phyloP scores from a whole-genome alignment of 495 filamentous ascomycete species.

The Daldinia grandis region DNA sequence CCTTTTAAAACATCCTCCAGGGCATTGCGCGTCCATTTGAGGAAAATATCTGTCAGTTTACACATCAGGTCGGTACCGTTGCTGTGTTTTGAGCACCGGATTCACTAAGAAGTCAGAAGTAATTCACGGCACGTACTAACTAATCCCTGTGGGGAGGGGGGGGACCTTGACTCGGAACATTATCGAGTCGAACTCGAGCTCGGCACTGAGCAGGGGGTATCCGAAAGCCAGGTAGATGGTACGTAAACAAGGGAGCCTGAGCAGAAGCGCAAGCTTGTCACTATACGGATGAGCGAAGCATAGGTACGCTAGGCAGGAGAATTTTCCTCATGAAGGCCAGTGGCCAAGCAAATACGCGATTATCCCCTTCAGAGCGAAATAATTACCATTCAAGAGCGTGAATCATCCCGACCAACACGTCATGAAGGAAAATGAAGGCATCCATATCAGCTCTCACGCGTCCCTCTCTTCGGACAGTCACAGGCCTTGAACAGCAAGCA shows the following conservation, averaged over 20 bases:
- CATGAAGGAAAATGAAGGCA: slow-evolving; percentile 26
- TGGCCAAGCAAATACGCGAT: slow-evolving; percentile 17
- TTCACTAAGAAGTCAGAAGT: slow-evolving; percentile 20
- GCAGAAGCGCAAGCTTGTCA: slow-evolving; percentile 27
- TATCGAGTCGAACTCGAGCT: slow-evolving; percentile 25
- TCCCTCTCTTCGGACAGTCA: slow-evolving; percentile 8
- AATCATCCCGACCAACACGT: slow-evolving; percentile 17
- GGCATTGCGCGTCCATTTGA: slow-evolving; percentile 28
- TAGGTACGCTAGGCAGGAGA: slow-evolving; percentile 24
- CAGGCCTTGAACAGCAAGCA: slow-evolving; percentile 15
- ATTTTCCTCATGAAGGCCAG: slow-evolving; percentile 33
- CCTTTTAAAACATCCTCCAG: slow-evolving; percentile 26
- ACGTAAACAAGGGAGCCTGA: slow-evolving; percentile 32
- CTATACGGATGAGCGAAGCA: slow-evolving; percentile 33
- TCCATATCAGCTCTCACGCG: slow-evolving; percentile 18
- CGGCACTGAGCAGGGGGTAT: slow-evolving; percentile 13
- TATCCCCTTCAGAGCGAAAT: background rate
- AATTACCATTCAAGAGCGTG: slow-evolving; percentile 11
- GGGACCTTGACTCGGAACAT: slow-evolving; percentile 27
- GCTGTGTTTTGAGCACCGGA: slow-evolving; percentile 27
- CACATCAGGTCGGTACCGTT: slow-evolving; percentile 21
- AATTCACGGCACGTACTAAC: slow-evolving; percentile 24
- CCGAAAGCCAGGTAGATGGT: slow-evolving; percentile 40
- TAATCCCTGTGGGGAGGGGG: slow-evolving; percentile 28
- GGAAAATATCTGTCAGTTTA: slow-evolving; percentile 25